phyloP scores from a whole-genome alignment of 257 asterid genomes.

The Scutellaria galericulata region DNA sequence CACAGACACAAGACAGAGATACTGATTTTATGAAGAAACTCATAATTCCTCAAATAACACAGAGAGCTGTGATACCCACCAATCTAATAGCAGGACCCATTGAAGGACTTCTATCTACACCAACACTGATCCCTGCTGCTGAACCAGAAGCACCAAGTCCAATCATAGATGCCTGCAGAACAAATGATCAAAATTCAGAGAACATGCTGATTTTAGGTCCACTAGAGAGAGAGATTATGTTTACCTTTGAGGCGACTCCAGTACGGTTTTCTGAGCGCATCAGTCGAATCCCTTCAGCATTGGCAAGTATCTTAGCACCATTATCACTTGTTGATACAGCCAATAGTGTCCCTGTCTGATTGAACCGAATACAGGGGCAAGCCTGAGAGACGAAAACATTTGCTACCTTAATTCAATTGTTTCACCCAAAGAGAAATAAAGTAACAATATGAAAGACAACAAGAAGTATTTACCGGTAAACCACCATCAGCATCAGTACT shows the following conservation, averaged over 20 bases:
- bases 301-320: constrained; percentile 67
- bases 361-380: constrained; percentile 69
- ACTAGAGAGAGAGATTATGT: neutral
- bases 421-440: neutral
- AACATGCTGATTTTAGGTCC: constrained; percentile 11
- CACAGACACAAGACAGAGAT: neutral
- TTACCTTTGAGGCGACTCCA: constrained; percentile 55
- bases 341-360: constrained; percentile 64
- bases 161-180: constrained; percentile 47
- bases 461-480: constrained; percentile 52
- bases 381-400: constrained; percentile 51
- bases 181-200: constrained; percentile 19
- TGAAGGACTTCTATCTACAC: constrained; percentile 51
- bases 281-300: constrained; percentile 51
- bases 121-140: constrained; percentile 44
- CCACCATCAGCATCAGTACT: constrained; percentile 67
- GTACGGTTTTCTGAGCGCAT: constrained; percentile 49
- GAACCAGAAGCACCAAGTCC: constrained; percentile 55
- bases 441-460: constrained; percentile 19
- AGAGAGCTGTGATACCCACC: constrained; percentile 41
- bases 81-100: constrained; percentile 40
- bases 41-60: constrained; percentile 20
- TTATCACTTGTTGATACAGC: constrained; percentile 70
- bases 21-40: constrained; percentile 9
- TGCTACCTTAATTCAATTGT: constrained; percentile 18